Evolutionary conservation across 129 eudicot genomes (phyloP).

Genomic region (Glebionis coronaria): DNA sequence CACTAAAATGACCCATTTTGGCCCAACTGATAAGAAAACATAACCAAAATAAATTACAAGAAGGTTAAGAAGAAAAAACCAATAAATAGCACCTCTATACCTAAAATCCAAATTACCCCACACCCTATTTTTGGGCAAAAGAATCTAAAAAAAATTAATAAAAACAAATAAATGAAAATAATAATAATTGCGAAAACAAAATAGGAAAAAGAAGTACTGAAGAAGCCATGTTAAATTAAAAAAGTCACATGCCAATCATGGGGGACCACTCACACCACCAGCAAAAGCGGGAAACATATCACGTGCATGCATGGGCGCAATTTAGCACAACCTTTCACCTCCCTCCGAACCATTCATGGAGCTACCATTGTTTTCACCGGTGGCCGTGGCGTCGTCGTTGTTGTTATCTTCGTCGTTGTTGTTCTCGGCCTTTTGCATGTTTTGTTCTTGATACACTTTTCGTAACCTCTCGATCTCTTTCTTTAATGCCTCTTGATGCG

Average conservation of each 20-base stretch:
- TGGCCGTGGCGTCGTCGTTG: slow-evolving; percentile 16
- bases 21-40: slow-evolving; percentile 11
- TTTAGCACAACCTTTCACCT: slow-evolving; percentile 37
- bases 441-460: slow-evolving; percentile 65
- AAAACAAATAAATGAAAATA: not conserved
- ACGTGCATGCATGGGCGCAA: slow-evolving; percentile 62
- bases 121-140: slow-evolving; percentile 28
- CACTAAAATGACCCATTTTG: slow-evolving; percentile 1
- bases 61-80: not conserved
- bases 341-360: slow-evolving; percentile 32
- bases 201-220: slow-evolving; percentile 30
- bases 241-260: slow-evolving; percentile 38
- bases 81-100: slow-evolving; percentile 20
- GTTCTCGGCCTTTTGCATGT: slow-evolving; percentile 41
- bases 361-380: slow-evolving; percentile 22
- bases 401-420: not conserved
- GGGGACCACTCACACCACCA: slow-evolving; percentile 35
- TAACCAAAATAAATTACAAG: not conserved
- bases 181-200: slow-evolving; percentile 13
- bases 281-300: slow-evolving; percentile 49
- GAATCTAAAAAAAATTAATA: not conserved
- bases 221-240: slow-evolving; percentile 37
- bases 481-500: slow-evolving; percentile 91
- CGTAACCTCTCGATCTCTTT: slow-evolving; percentile 86
- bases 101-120: slow-evolving; percentile 19